phyloP scores from a whole-genome alignment of 2,329 filamentous ascomycete species.

The Paecilomyces sp. region DNA sequence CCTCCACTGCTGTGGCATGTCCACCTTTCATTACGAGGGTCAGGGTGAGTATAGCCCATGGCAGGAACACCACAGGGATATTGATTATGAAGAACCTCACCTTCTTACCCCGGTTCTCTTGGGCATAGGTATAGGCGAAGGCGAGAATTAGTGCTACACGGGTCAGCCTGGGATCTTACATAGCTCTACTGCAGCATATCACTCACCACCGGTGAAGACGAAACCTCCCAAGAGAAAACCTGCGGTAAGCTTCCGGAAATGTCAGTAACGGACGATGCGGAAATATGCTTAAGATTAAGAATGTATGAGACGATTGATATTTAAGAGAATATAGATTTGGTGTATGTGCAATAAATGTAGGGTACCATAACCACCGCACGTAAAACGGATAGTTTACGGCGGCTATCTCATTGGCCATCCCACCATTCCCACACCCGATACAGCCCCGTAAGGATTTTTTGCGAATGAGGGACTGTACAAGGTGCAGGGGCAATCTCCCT shows the following conservation, averaged over 20 bases:
- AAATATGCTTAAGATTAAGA: conserved; percentile 7
- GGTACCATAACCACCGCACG: conserved; percentile 58
- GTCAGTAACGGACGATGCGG: not conserved
- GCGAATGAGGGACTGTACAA: conserved; percentile 56
- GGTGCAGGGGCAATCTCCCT: conserved; percentile 72
- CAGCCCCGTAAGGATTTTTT: conserved; percentile 48
- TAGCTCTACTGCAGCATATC: conserved; percentile 1
- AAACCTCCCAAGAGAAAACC: conserved; percentile 25
- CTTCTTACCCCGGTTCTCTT: conserved; percentile 73
- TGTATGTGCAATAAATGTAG: conserved; percentile 46
- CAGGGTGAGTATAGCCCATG: conserved; percentile 69
- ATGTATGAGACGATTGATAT: conserved; percentile 11
- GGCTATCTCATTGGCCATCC: conserved; percentile 65
- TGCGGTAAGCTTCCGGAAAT: conserved; percentile 30
- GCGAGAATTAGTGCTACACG: conserved; percentile 66
- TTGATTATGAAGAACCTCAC: conserved; percentile 75
- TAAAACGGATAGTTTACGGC: conserved; percentile 44
- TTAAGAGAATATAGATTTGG: conserved; percentile 11
- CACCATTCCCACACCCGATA: conserved; percentile 67
- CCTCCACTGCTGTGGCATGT: conserved; percentile 52
- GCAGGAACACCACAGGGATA: conserved; percentile 74
- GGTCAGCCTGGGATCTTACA: conserved; percentile 24
- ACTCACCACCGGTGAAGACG: conserved; percentile 33
- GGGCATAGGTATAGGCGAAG: conserved; percentile 74
- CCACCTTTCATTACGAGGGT: conserved; percentile 63